Evolutionary conservation across 805 yeast species (phyloP), one percentile per base, ranked within the genome.

Genomic region (Ogataea parapolymorpha): DNA sequence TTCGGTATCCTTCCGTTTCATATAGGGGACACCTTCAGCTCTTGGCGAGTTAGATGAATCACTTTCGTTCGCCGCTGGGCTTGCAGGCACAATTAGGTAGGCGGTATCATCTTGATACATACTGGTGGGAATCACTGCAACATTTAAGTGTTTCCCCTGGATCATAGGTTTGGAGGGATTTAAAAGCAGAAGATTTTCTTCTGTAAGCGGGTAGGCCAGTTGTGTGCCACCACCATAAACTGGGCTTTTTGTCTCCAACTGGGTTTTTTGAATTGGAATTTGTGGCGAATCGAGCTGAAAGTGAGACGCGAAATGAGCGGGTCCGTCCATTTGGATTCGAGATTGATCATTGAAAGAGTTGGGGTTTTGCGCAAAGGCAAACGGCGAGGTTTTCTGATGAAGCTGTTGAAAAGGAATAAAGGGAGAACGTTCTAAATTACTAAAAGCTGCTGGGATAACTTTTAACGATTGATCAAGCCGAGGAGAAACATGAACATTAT

Each of bases 171-270:
- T 17, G n/a, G 33, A 18, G 11, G 33, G 33, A 18, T 31, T 41
- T 32, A 65, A 42, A 28, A 56, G 41, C 26, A 53, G 50, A 35
- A 69, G 51, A 44, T 71, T 66, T 41, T 66, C 70, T 44, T 68
- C 72, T 6, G 73, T 66, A 39, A 68, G 51, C 6, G 59, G 62
- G 35, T 42, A 44, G 9, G 46, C 35, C 20, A 43, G 23, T 16
- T 41, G 45, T 2, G 31, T 11, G 26, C 29, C 12, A 26, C 26
- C 14, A 20, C 23, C 13, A 26, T 34, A n/a, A 18, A 10, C 27
- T 32, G 25, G 39, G 37, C 14, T 23, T 12, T 20, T 23, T 30
- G 32, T 24, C 29, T 13, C 16, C 14, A 25, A 13, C 8, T 6
- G 26, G 17, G 15, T 16, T 3, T 16, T 29, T 4, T 29, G n/a